Evolutionary conservation across 768 basidiomycete genomes (phyloP).

Genomic region (Serendipita indica): DNA sequence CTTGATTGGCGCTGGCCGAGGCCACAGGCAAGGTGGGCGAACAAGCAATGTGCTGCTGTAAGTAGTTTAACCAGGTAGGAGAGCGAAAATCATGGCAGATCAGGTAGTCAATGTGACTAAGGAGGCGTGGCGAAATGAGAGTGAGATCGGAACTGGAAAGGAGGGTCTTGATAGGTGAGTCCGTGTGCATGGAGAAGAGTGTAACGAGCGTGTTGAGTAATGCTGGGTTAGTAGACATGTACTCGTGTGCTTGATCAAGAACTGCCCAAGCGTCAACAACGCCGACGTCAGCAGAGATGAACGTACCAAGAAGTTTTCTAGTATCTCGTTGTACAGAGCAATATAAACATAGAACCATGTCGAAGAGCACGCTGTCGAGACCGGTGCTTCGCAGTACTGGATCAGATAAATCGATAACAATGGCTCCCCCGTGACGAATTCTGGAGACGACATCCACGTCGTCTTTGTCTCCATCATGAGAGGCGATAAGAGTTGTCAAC

Average conservation of each 20-base stretch:
- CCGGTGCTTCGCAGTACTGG: not conserved
- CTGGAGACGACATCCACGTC: not conserved
- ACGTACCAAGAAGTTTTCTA: slow-evolving; percentile 7
- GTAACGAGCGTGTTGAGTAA: slow-evolving; percentile 3
- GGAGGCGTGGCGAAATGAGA: not conserved
- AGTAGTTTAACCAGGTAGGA: not conserved
- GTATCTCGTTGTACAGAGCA: not conserved
- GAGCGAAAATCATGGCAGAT: slow-evolving; percentile 6
- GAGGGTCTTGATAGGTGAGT: slow-evolving; percentile 8
- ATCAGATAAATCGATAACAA: slow-evolving; percentile 2
- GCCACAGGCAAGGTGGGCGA: not conserved
- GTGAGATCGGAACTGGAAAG: slow-evolving; percentile 4
- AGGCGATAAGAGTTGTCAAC: not conserved
- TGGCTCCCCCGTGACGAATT: not conserved
- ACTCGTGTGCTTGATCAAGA: slow-evolving; percentile 4
- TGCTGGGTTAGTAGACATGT: not conserved
- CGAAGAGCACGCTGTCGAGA: not conserved
- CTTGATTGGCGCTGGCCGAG: not conserved
- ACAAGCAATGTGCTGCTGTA: not conserved
- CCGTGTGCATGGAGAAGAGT: slow-evolving; percentile 1
- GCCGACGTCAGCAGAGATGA: not conserved
- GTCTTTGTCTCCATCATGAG: not conserved
- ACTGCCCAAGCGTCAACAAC: not conserved
- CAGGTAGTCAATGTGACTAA: slow-evolving; percentile 4
- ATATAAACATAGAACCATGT: slow-evolving; percentile 7